Conservation (phyloP, 768 basidiomycete genomes). For the Amanita pseudoporphyria region DNA sequence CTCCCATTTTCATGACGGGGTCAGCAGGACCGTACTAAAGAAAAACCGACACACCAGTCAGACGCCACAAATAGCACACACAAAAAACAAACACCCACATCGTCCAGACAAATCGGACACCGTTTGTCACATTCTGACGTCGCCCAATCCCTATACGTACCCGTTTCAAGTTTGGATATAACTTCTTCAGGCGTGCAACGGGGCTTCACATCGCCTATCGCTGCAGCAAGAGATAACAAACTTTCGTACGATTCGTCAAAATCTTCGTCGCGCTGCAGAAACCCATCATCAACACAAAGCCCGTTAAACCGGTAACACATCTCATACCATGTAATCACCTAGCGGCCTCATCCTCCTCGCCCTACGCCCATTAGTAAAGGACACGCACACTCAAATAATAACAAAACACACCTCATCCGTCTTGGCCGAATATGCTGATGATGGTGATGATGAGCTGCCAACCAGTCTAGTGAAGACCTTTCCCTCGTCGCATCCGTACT, state of each 20-base stretch:
- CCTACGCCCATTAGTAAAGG: not conserved
- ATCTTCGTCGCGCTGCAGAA: slow-evolving; percentile 60
- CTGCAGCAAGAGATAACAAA: slow-evolving; percentile 44
- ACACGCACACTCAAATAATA: not conserved
- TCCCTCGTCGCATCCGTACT: slow-evolving; percentile 5
- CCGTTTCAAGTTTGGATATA: slow-evolving; percentile 49
- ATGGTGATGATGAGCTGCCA: slow-evolving; percentile 3
- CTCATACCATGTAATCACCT: slow-evolving; percentile 47
- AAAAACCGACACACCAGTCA: not conserved
- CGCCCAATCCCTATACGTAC: slow-evolving; percentile 60
- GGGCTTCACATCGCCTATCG: slow-evolving; percentile 62
- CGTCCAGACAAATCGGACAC: slow-evolving; percentile 63
- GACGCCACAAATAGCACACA: not conserved
- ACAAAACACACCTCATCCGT: slow-evolving; percentile 4
- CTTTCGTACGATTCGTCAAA: slow-evolving; percentile 72
- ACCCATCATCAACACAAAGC: slow-evolving; percentile 3
- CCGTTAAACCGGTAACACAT: not conserved
- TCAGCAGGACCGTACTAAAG: slow-evolving; percentile 45
- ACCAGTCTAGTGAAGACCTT: slow-evolving; percentile 5
- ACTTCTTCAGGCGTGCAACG: slow-evolving; percentile 54
- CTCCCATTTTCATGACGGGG: slow-evolving; percentile 50
- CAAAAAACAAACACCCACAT: not conserved
- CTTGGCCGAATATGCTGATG: slow-evolving; percentile 2
- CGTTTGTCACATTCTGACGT: slow-evolving; percentile 56
- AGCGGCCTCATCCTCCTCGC: slow-evolving; percentile 14